Percentiles rank a stretch among this genome's conserved stretches.
Conservation (phyloP, 495 filamentous ascomycete species). For the Penicillium pancosmium region DNA sequence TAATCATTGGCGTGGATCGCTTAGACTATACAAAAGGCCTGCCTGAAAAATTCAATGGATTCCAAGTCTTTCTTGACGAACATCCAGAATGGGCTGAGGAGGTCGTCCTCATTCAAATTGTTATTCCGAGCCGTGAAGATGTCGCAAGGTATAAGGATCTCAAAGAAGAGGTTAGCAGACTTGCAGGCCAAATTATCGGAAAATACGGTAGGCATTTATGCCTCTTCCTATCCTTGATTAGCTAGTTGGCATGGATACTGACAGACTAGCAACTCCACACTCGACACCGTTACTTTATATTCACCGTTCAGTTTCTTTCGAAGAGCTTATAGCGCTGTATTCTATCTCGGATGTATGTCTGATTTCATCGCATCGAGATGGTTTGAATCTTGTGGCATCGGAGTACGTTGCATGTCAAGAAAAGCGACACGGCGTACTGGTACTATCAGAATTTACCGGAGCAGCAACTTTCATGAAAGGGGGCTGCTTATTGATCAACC, state of each 20-base stretch:
- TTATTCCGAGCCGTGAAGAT: constrained; percentile 89
- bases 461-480: constrained; percentile 92
- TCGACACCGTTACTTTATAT: constrained; percentile 66
- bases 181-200: constrained; percentile 93
- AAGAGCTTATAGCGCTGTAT: constrained; percentile 93
- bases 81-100: constrained; percentile 98
- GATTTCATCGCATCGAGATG: constrained; percentile 93
- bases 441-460: constrained; percentile 93
- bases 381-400: constrained; percentile 97
- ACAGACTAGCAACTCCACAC: no score
- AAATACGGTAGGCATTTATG: constrained; percentile 66
- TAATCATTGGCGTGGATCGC: constrained; percentile 94
- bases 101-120: constrained; percentile 93
- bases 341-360: constrained; percentile 92
- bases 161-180: constrained; percentile 87
- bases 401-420: constrained; percentile 94
- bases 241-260: constrained; percentile 97
- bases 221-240: constrained; percentile 30
- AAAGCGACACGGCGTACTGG: constrained; percentile 84
- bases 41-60: constrained; percentile 90
- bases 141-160: constrained; percentile 98
- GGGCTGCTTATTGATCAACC: constrained; percentile 82
- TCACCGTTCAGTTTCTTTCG: constrained; percentile 84
- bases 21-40: constrained; percentile 98
- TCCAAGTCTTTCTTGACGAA: constrained; percentile 93